Percentiles rank a stretch among this genome's conserved stretches.
These are phyloP conservation scores for Saccharomyces hybrid DNA, from an alignment of 1,139 yeast genomes.

Conservation along the genomic window DNA sequence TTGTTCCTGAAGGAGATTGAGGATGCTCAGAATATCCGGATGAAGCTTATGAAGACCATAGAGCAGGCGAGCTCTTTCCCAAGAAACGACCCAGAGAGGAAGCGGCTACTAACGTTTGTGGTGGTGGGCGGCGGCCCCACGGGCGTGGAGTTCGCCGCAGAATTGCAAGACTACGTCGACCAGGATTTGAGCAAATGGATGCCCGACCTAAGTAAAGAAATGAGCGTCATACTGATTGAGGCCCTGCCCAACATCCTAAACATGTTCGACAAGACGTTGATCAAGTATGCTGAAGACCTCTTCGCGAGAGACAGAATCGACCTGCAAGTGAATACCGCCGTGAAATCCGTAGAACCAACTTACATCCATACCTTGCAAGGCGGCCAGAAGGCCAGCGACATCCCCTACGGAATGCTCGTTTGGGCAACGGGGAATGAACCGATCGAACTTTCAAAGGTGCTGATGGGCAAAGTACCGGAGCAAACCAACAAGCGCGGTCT, in stretches of 20 bases:
- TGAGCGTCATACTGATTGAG: constrained; percentile 78
- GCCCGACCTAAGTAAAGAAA: constrained; percentile 76
- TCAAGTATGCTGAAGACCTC: constrained; percentile 76
- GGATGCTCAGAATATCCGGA: constrained; percentile 72
- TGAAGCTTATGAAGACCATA: constrained; percentile 68
- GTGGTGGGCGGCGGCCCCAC: constrained; percentile 97
- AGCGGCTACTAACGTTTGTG: constrained; percentile 71
- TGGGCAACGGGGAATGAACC: constrained; percentile 99
- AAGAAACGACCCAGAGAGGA: constrained; percentile 67
- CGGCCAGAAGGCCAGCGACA: constrained; percentile 40
- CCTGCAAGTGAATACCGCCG: constrained; percentile 77
- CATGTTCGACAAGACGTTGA: constrained; percentile 77
- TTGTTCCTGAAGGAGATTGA: constrained; percentile 79
- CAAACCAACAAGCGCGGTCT: constrained; percentile 84
- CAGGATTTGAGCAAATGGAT: constrained; percentile 86
- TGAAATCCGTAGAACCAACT: constrained; percentile 69
- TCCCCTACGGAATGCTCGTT: constrained; percentile 87
- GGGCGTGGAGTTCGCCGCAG: constrained; percentile 95
- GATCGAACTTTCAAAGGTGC: constrained; percentile 62
- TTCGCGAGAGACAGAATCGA: constrained; percentile 74
- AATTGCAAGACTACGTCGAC: constrained; percentile 86
- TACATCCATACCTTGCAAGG: constrained; percentile 60
- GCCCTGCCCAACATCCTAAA: constrained; percentile 87
- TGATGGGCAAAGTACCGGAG: constrained; percentile 56
- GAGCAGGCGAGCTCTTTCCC: constrained; percentile 79